Percentiles rank a stretch among this genome's conserved stretches.
These are phyloP conservation scores for Priceomyces carsonii DNA, from an alignment of 805 yeast genomes.

Conservation along the genomic window DNA sequence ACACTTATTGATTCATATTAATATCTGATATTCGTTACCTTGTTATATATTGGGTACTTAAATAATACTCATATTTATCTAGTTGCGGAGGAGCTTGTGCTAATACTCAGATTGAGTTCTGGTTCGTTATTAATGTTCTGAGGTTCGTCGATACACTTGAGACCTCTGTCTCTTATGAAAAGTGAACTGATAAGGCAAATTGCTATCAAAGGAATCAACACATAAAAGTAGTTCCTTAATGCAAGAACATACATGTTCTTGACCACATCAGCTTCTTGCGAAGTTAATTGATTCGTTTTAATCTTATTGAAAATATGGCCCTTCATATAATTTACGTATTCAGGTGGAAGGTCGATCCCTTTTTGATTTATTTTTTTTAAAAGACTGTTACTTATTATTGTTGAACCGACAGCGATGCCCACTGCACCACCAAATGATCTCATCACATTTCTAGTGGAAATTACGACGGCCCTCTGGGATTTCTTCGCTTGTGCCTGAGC, in stretches of 20 bases:
- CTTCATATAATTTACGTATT: constrained; percentile 19
- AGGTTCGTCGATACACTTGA: constrained; percentile 26
- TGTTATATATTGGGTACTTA: too few relatives aligned
- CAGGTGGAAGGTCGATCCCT: background rate
- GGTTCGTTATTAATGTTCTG: too few relatives aligned
- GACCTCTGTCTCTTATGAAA: constrained; percentile 40
- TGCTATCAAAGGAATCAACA: constrained; percentile 35
- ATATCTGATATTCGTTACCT: too few relatives aligned
- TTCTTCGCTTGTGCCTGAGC: constrained; percentile 39
- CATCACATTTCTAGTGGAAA: constrained; percentile 32
- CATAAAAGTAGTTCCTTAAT: constrained; percentile 30
- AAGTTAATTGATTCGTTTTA: constrained; percentile 20
- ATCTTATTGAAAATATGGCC: constrained; percentile 20
- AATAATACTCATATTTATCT: too few relatives aligned
- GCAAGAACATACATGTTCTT: constrained; percentile 27
- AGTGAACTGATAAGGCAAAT: constrained; percentile 30
- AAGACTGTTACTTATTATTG: constrained; percentile 37
- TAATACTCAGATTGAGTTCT: too few relatives aligned
- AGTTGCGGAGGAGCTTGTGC: too few relatives aligned
- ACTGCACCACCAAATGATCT: constrained; percentile 40
- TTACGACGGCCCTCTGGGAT: constrained; percentile 36
- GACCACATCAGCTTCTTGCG: constrained; percentile 19
- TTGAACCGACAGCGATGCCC: constrained; percentile 52
- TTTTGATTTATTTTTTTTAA: constrained; percentile 18
- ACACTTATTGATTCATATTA: too few relatives aligned